Evolutionary conservation across 2,329 filamentous ascomycete genomes (phyloP), one percentile per base, ranked within the genome.

Genomic region (Ceratocystiopsis sp.): DNA sequence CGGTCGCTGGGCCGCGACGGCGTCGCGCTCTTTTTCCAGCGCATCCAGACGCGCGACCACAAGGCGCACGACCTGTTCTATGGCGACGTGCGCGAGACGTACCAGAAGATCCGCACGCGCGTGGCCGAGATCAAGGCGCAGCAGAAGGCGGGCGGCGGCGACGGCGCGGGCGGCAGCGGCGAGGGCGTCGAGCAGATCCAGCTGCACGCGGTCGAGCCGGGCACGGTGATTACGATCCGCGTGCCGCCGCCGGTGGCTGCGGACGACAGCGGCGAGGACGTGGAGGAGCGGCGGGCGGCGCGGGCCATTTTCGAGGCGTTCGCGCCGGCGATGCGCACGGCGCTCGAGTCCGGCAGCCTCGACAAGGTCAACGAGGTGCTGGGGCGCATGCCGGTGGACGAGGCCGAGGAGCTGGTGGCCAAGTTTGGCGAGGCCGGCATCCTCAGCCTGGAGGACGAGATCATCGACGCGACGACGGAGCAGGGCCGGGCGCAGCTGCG

Each of bases 391-490:
- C 80, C 74, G 46, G 81, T 91, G 0, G 75, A 80, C 41, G 83
- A 89, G 54, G 84, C 84, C 0, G 85, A 93, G 61, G 79, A 82
- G 50, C 63, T 93, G 37, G 84, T 93, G 15, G 80, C 75, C 52
- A 73, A 83, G 57, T 61, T 93, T 42, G 73, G 82, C 16, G 71
- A 87, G 48, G 51, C 51, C 4, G 49, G 48, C 16, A 49, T 53
- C 67, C 62, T 98, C 51, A 94, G 84, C 58, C 60, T 98, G 41
- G 86, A 96, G 59, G 79, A 94, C 56, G 79, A 93, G 41, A 85
- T 98, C 42, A 93, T 98, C 52, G 91, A 98, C 62, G 84, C 86
- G 1, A 98, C 86, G 38, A 93, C 89, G 3, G 80, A 86, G 56
- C 79, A 91, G 57, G 87, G 87, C 3, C 73, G 80, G 65, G 74